Percentiles rank a stretch among this genome's conserved stretches.
Evolutionary conservation across 164 flowering plant species (phyloP).

Genomic region (Kalanchoe fedtschenkoi): DNA sequence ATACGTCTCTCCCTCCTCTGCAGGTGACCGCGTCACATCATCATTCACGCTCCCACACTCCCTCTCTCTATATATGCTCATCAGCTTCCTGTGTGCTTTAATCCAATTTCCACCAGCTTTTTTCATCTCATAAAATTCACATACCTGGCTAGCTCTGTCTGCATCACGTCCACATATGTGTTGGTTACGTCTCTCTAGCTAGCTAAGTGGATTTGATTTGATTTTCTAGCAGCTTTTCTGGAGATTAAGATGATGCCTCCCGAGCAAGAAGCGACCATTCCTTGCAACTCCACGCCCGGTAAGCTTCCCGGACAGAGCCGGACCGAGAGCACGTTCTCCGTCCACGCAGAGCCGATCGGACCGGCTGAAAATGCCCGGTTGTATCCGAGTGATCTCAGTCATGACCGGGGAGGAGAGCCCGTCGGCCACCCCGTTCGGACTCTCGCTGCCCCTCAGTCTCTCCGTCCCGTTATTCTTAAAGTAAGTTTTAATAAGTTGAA

Average conservation of each 20-base stretch:
- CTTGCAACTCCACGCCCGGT: background rate
- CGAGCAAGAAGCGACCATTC: constrained; percentile 1
- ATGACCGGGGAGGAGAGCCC: background rate
- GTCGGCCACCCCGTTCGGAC: background rate
- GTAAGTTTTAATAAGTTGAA: background rate
- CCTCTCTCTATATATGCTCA: constrained; percentile 5
- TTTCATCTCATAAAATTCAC: background rate
- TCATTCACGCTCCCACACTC: too few species aligned
- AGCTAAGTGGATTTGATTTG: background rate
- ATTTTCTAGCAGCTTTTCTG: background rate
- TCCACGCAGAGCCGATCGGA: background rate
- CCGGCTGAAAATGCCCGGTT: background rate
- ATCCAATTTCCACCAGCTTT: background rate
- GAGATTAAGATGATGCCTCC: constrained; percentile 6
- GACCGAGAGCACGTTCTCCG: background rate
- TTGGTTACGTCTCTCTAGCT: background rate
- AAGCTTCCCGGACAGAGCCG: background rate
- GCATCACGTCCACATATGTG: background rate
- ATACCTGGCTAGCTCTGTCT: background rate
- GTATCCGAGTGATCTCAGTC: background rate
- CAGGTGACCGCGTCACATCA: background rate
- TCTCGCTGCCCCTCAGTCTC: background rate
- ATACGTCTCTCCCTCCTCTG: background rate
- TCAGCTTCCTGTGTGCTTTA: constrained; percentile 5
- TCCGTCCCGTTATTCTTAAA: background rate